Percentiles rank a stretch among this genome's conserved stretches.
Conservation (phyloP, 208 protist genomes). For the Trypanosoma theileri region DNA sequence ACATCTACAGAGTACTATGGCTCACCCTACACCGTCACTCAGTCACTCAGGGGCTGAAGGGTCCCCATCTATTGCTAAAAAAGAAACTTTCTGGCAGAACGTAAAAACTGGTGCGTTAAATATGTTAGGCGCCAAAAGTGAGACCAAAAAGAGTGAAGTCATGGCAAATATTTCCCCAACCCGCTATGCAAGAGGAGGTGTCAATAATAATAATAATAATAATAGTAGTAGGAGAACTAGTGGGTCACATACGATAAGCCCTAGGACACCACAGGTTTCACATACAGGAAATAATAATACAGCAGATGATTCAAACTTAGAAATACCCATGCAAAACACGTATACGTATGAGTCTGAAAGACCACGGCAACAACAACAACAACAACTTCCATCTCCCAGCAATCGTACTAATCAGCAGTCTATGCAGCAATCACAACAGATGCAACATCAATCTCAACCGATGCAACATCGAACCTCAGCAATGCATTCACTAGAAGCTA, state of each 20-base stretch:
- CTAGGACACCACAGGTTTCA: too few species aligned
- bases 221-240: too few species aligned
- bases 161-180: too few species aligned
- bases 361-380: slow-evolving; percentile 11
- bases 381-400: neutral
- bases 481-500: neutral
- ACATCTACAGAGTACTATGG: neutral
- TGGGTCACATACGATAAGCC: too few species aligned
- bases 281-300: too few species aligned
- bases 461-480: slow-evolving; percentile 5
- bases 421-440: neutral
- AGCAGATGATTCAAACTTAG: too few species aligned
- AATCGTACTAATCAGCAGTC: neutral
- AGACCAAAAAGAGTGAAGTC: neutral
- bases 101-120: neutral
- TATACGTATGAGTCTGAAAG: neutral
- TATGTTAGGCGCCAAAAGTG: neutral
- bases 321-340: too few species aligned
- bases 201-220: too few species aligned
- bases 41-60: neutral
- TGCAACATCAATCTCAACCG: neutral
- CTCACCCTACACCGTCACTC: neutral
- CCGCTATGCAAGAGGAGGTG: too few species aligned
- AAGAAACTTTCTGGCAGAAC: neutral
- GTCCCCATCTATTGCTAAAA: neutral